Evolutionary conservation across 441 rosid species (phyloP).

Genomic region (Biscutella laevigata): DNA sequence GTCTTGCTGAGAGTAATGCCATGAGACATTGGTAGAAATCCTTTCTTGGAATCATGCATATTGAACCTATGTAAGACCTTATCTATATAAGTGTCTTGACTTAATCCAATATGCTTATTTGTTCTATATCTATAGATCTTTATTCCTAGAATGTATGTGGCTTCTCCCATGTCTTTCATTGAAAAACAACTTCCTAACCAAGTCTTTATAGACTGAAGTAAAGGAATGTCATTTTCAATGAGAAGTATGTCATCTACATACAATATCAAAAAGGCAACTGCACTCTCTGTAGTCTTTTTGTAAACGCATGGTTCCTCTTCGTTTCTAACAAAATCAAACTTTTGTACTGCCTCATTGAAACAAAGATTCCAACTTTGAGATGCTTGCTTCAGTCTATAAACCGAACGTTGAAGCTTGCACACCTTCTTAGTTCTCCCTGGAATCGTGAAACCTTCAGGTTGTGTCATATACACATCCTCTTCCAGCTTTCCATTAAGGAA

Average conservation of each 20-base stretch:
- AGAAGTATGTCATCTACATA: not conserved
- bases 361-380: not conserved
- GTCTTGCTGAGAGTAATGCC: too few species aligned
- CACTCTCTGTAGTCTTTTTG: not conserved
- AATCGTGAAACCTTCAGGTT: not conserved
- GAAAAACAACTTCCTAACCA: not conserved
- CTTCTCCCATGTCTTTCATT: not conserved
- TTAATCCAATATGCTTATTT: too few species aligned
- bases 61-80: too few species aligned
- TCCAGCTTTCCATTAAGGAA: not conserved
- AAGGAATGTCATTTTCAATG: not conserved
- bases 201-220: not conserved
- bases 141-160: not conserved
- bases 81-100: too few species aligned
- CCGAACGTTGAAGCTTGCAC: not conserved
- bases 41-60: too few species aligned
- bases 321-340: not conserved
- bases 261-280: not conserved
- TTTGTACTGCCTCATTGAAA: not conserved
- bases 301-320: not conserved
- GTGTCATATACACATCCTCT: not conserved
- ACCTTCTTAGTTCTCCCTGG: not conserved
- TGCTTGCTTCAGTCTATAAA: not conserved
- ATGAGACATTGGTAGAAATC: too few species aligned
- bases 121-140: too few species aligned